A percentile compares a stretch with the other conserved stretches of the same genome.
phyloP scores from a whole-genome alignment of 169 alveolate species.

The Eimeria acervulina region DNA sequence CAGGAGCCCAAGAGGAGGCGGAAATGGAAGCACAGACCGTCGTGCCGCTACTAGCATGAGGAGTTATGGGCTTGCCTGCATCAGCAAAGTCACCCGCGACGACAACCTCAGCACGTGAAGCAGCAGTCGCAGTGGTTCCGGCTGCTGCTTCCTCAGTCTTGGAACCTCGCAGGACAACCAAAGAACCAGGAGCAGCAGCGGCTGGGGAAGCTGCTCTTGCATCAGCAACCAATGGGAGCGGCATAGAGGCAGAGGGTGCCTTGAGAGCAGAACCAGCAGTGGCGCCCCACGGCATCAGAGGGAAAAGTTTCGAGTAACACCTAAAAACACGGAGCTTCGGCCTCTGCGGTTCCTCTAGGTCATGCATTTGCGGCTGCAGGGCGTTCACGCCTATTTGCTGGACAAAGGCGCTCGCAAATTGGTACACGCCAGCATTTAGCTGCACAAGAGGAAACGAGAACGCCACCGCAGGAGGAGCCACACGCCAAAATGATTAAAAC shows the following conservation, averaged over 20 bases:
- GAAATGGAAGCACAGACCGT: background rate
- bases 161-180: background rate
- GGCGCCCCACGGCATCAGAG: constrained; percentile 32
- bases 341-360: background rate
- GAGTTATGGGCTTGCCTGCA: background rate
- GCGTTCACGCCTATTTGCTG: constrained; percentile 45
- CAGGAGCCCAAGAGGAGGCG: background rate
- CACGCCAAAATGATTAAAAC: background rate
- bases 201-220: background rate
- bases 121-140: background rate
- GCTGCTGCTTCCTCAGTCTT: background rate
- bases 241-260: background rate
- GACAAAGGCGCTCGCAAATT: constrained; percentile 47
- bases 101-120: background rate
- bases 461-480: background rate
- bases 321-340: constrained; percentile 43
- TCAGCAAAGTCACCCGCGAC: background rate
- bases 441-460: background rate
- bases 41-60: background rate
- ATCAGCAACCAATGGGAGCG: background rate
- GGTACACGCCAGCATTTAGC: constrained; percentile 46
- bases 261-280: background rate
- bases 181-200: background rate
- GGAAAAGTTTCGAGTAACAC: constrained; percentile 68
- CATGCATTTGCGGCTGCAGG: background rate